Evolutionary conservation across 2,329 filamentous ascomycete species (phyloP).

Genomic region (Verticillium longisporum): DNA sequence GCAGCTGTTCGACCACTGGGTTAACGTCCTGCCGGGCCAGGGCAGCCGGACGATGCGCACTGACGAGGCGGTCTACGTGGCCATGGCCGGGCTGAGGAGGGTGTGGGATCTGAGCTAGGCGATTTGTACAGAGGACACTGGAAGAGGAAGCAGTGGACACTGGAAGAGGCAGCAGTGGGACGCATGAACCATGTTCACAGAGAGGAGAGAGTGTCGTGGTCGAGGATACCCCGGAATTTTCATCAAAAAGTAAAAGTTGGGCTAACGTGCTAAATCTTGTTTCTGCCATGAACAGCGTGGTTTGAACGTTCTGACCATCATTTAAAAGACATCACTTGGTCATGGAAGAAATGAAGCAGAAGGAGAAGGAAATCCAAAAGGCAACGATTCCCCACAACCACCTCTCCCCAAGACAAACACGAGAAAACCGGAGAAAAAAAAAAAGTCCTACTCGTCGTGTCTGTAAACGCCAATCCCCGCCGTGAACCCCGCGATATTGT

Average conservation of each 20-base stretch:
- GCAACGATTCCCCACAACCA: background rate
- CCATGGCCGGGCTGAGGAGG: slow-evolving; percentile 59
- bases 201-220: background rate
- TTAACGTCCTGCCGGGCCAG: slow-evolving; percentile 74
- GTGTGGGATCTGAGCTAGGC: slow-evolving; percentile 38
- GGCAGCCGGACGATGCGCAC: slow-evolving; percentile 77
- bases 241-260: slow-evolving; percentile 2
- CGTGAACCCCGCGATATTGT: slow-evolving; percentile 31
- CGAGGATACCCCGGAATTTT: slow-evolving; percentile 8
- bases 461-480: slow-evolving; percentile 26
- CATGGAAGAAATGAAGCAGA: background rate
- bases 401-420: slow-evolving; percentile 1
- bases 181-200: background rate
- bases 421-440: background rate
- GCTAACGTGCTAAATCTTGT: background rate
- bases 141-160: too few relatives aligned
- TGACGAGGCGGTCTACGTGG: slow-evolving; percentile 77
- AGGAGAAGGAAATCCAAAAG: background rate
- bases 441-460: slow-evolving; percentile 4
- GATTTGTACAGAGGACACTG: too few relatives aligned
- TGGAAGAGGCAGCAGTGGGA: too few relatives aligned
- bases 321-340: background rate
- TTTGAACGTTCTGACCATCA: background rate
- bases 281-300: background rate
- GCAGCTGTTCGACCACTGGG: slow-evolving; percentile 76